Evolutionary conservation across 306 rosid genomes (phyloP), one percentile per base, ranked within the genome.

Genomic region (Astragalus glycyphyllos): DNA sequence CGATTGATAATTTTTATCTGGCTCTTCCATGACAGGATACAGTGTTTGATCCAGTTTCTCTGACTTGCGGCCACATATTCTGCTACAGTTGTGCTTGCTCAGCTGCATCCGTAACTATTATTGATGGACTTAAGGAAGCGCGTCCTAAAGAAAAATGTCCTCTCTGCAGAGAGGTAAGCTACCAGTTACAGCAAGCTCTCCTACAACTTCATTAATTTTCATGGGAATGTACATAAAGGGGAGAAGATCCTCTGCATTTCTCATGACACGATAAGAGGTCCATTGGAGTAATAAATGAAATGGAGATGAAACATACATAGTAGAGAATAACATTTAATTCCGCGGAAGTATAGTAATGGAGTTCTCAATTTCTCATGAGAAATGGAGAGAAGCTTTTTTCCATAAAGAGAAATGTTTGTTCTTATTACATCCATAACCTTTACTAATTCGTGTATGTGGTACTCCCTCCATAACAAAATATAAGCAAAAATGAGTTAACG

Each of bases 21-120:
- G 35, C 34, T 15, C 47, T 68, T 40, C 14, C 60, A 53, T 74
- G 75, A 70, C 86, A 94, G 99, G 97, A 94, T 8, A 89, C 92
- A 4, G 96, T 91, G 75, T 94, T 94, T 81, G 99, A 94, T 82
- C 95, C 99, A 5, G 89, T 89, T 72, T 83, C 97, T 69, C 90
- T 94, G 63, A 73, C 79, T 6, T 94, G 99, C 14, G 97, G 99
- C 65, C 99, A 94, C 79, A 84, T 94, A 73, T 90, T 85, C 89
- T 94, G 99, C 84, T 84, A 84, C 74, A 75, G 81, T 71, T 94
- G 99, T 53, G 87, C 95, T 73, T 91, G 97, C 85, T 89, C 90
- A 2, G 92, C 96, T 68, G 95, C 99, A 32, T 86, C 95, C 0
- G 97, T 89, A 16, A 84, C 83, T 23, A 91, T 89, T 54, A 86